Base-by-base conservation (phyloP, 257 asterid genomes). In the Solanum piurae region DNA sequence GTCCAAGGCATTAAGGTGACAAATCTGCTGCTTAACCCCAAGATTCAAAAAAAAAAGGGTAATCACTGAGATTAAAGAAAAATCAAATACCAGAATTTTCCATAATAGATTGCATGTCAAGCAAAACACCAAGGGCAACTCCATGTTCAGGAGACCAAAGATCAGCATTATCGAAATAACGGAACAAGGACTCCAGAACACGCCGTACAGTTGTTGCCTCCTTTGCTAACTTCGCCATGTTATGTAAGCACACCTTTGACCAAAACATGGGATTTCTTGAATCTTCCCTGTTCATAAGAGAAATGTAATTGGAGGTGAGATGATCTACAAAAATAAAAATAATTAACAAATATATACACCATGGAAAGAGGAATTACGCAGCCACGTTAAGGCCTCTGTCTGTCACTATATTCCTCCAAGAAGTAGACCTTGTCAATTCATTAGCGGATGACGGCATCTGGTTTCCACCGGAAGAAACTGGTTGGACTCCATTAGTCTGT, bases 191-290 rank as follows among this genome's bases (percentile, higher is more conserved):
- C 88, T 94, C 98, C 68, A 93, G 93, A 88, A 94, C 95, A 88
- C 94, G 98, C 76, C 98, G 92, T 42, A 91, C 92, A 83, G 96
- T 93, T 84, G 98, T 92, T 89, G 94, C 96, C 89, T 94, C 98
- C 89, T 88, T 92, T 33, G 98, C 95, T 92, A 93, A 89, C 90
- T 92, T 94, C 86, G 96, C 96, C 93, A 94, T 91, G 93, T 94
- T 94, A 87, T 93, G 93, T 93, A 94, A 93, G 93, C 98, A 93
- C 86, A 92, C 94, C 90, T 93, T 92, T 83, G 96, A 89, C 98
- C 98, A 94, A 89, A 93, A 94, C 86, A 83, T 90, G 52, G 96
- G 94, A 83, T 90, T 92, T 86, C 91, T 92, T n/a, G 90, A 88
- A 91, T 94, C 95, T 89, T 90, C 91, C 85, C 97, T 94, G 97